Percentiles rank a stretch among this genome's conserved stretches.
phyloP scores from a whole-genome alignment of 2,329 filamentous ascomycete genomes.

The Myrmaecium sp. region DNA sequence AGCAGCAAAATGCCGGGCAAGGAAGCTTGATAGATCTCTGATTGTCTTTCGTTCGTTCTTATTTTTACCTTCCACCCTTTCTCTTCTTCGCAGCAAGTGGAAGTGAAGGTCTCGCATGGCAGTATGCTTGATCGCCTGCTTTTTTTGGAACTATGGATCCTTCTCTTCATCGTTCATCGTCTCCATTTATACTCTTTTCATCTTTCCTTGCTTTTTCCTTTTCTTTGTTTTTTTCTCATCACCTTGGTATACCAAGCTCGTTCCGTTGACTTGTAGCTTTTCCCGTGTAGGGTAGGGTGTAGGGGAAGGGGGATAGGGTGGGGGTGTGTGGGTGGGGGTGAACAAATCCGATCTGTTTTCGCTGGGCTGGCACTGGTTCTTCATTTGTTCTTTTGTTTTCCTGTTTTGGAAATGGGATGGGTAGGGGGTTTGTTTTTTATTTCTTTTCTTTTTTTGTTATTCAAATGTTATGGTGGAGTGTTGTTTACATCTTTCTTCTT shows the following conservation, averaged over 20 bases:
- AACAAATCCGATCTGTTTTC: too few relatives aligned
- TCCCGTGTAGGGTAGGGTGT: too few relatives aligned
- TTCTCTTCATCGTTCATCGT: neutral
- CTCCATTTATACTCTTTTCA: neutral
- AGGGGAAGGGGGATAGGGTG: too few relatives aligned
- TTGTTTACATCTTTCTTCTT: neutral
- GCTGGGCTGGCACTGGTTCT: neutral
- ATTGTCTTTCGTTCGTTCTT: neutral
- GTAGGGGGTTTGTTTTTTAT: neutral
- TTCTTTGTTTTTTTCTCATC: too few relatives aligned
- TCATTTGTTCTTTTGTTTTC: neutral
- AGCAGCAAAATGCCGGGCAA: slow-evolving; percentile 26
- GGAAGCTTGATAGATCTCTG: slow-evolving; percentile 47
- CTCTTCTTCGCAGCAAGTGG: neutral
- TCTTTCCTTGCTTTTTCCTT: neutral
- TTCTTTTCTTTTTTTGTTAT: neutral
- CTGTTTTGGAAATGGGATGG: neutral
- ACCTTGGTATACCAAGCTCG: too few relatives aligned
- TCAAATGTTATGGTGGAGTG: neutral
- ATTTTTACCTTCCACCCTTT: neutral
- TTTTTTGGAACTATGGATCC: neutral
- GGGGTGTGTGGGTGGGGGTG: too few relatives aligned
- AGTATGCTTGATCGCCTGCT: neutral
- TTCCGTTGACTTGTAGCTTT: too few relatives aligned
- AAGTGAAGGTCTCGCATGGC: neutral